phyloP scores from a whole-genome alignment of 2,329 filamentous ascomycete species.

The Endoconidiophora laricicola region DNA sequence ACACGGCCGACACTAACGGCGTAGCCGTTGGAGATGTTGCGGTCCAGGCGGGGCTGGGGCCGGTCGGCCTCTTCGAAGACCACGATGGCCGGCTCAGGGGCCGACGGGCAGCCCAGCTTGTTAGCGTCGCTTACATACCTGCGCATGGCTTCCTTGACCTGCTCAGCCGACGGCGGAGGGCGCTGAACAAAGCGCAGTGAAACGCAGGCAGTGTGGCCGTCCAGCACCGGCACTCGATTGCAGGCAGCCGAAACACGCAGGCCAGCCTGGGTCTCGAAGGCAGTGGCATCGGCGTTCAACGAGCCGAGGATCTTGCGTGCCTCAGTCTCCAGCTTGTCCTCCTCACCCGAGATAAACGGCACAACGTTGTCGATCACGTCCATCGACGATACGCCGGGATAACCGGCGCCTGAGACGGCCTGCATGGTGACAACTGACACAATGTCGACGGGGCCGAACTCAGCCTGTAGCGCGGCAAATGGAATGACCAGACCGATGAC shows the following conservation, averaged over 20 bases:
- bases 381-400: slow-evolving; percentile 81
- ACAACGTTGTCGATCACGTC: slow-evolving; percentile 94
- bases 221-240: slow-evolving; percentile 85
- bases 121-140: slow-evolving; percentile 71
- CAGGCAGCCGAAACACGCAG: slow-evolving; percentile 75
- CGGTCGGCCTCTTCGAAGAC: slow-evolving; percentile 83
- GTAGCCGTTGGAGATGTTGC: slow-evolving; percentile 72
- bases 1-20: slow-evolving; percentile 81
- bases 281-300: slow-evolving; percentile 54
- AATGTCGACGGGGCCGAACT: slow-evolving; percentile 65
- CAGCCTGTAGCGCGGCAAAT: slow-evolving; percentile 73
- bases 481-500: slow-evolving; percentile 93
- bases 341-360: slow-evolving; percentile 82
- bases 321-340: slow-evolving; percentile 91
- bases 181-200: slow-evolving; percentile 66
- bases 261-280: slow-evolving; percentile 56
- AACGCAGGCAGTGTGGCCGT: slow-evolving; percentile 91
- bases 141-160: slow-evolving; percentile 64
- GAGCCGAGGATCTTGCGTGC: slow-evolving; percentile 83
- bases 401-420: slow-evolving; percentile 83
- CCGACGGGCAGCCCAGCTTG: slow-evolving; percentile 70
- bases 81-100: slow-evolving; percentile 63
- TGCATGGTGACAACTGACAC: slow-evolving; percentile 82
- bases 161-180: slow-evolving; percentile 55
- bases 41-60: slow-evolving; percentile 79